Evolutionary conservation across 2,329 filamentous ascomycete genomes (phyloP), one percentile per base, ranked within the genome.

Genomic region (Epichloe brachyelytri): DNA sequence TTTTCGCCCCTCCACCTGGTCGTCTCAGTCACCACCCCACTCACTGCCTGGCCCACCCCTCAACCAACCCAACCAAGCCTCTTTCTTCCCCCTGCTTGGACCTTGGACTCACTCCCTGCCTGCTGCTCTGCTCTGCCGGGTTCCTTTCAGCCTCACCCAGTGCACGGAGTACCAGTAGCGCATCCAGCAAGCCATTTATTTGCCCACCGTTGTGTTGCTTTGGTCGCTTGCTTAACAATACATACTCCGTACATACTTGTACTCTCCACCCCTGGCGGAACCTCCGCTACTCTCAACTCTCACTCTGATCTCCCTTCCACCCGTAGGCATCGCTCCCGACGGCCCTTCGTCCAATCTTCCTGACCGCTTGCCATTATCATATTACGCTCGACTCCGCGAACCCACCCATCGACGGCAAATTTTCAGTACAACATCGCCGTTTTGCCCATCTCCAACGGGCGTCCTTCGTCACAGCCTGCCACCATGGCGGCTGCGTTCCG

Each of bases 401-500:
- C 14, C 19, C 15, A 5, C 8, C 33, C 20, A 11, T 15, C 12
- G 38, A 33, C 46, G n/a, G n/a, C 17, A 6, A 20, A 20, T 26
- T 1, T 26, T 10, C 4, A 10, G 15, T 4, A 20, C 22, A 12
- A n/a, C 45, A 3, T 33, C 10, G 26, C 11, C 30, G 17, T 19
- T 43, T 30, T 44, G 39, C 48, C 38, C 17, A 17, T 49, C 46
- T 10, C 17, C 38, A 34, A 41, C 40, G 14, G n/a, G 26, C n/a
- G 26, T 45, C 36, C 6, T 36, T 49, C 19, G 41, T 38, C 38
- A 22, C 15, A 19, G 33, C 26, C 33, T 48, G 49, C 49, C 52
- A 49, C 52, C 52, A 76, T 76, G 74, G 73, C 73, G 58, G 68
- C 72, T 53, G 62, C 72, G 38, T 76, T 76, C 51, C 68, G 71